Conservation (phyloP, 805 yeast genomes). For the Ogataea neopini region DNA sequence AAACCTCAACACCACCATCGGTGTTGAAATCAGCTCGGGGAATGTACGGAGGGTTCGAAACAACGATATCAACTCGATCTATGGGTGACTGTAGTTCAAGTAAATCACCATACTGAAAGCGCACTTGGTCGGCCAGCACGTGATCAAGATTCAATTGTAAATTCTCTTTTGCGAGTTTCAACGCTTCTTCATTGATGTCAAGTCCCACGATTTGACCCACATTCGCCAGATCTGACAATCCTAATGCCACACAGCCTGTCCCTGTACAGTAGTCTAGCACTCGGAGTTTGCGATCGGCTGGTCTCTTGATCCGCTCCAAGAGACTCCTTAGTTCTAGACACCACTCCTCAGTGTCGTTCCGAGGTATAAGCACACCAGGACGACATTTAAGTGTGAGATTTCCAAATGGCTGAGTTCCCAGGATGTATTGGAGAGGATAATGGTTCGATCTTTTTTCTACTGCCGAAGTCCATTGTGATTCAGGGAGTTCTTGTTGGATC, state of each 20-base stretch:
- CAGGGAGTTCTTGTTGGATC: slow-evolving; percentile 60
- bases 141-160: slow-evolving; percentile 16
- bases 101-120: slow-evolving; percentile 27
- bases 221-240: slow-evolving; percentile 39
- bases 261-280: slow-evolving; percentile 83
- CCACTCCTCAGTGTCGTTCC: slow-evolving; percentile 98
- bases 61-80: slow-evolving; percentile 50
- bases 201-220: slow-evolving; percentile 39
- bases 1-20: slow-evolving; percentile 49
- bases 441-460: slow-evolving; percentile 49
- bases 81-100: slow-evolving; percentile 11
- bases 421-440: slow-evolving; percentile 80
- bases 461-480: slow-evolving; percentile 49
- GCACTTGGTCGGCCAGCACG: slow-evolving; percentile 10
- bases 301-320: slow-evolving; percentile 4
- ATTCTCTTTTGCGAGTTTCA: slow-evolving; percentile 52
- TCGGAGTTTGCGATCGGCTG: slow-evolving; percentile 15
- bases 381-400: slow-evolving; percentile 57
- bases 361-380: slow-evolving; percentile 76
- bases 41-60: slow-evolving; percentile 93
- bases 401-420: slow-evolving; percentile 89
- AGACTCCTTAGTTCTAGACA: slow-evolving; percentile 41
- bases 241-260: slow-evolving; percentile 79
- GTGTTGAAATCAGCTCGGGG: slow-evolving; percentile 45
- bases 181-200: slow-evolving; percentile 59